A percentile compares a stretch with the other conserved stretches of the same genome.
phyloP scores from a whole-genome alignment of 202 grass and related monocot genomes.

The Cymbopogon flexuosus region DNA sequence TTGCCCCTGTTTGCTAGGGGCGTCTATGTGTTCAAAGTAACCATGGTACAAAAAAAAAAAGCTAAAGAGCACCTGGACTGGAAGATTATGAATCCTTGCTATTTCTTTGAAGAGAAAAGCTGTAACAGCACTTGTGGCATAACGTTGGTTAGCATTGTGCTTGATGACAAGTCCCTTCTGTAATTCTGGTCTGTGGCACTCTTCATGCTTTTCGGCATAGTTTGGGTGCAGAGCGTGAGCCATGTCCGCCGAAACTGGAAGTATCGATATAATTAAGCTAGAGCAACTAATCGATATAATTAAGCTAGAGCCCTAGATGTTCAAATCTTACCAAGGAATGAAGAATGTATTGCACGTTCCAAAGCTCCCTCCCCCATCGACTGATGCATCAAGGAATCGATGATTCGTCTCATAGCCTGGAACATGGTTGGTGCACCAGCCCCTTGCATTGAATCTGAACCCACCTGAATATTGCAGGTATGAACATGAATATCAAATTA shows the following conservation, averaged over 20 bases:
- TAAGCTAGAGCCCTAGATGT: background rate
- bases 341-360: constrained; percentile 77
- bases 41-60: background rate
- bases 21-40: background rate
- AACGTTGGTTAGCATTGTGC: constrained; percentile 93
- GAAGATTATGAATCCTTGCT: constrained; percentile 63
- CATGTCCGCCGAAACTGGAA: constrained; percentile 80
- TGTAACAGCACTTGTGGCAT: constrained; percentile 89
- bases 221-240: constrained; percentile 92
- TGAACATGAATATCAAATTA: background rate
- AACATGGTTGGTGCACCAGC: constrained; percentile 91
- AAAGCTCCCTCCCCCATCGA: constrained; percentile 76
- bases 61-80: constrained; percentile 56
- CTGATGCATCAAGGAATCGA: constrained; percentile 65
- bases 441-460: constrained; percentile 90
- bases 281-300: background rate
- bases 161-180: constrained; percentile 93
- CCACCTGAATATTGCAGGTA: constrained; percentile 49
- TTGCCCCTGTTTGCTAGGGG: background rate
- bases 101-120: constrained; percentile 98
- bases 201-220: constrained; percentile 88
- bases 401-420: constrained; percentile 79
- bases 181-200: constrained; percentile 72
- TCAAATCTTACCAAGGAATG: constrained; percentile 75
- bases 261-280: constrained; percentile 21